Conservation (phyloP, 176 grass and related monocot species). For the Carex parvula region DNA sequence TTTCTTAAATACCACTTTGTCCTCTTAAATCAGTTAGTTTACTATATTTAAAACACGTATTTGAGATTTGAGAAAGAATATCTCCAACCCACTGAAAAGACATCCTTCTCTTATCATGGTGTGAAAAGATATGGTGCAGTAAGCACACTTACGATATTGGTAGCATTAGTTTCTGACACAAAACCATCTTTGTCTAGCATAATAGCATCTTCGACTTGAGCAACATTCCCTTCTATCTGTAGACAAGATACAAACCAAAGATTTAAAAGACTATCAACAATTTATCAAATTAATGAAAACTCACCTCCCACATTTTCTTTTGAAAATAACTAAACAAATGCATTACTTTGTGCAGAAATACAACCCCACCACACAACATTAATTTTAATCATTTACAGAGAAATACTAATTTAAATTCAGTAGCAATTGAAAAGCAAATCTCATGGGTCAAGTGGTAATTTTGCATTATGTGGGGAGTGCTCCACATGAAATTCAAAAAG, state of each 20-base stretch:
- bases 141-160: constrained; percentile 72
- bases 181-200: constrained; percentile 99
- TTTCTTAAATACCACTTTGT: not conserved
- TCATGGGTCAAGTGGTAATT: not conserved
- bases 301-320: not conserved
- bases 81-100: not conserved
- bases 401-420: constrained; percentile 27
- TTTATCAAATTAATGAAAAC: not conserved
- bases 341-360: not conserved
- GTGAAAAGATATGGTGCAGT: not conserved
- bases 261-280: constrained; percentile 15
- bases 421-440: constrained; percentile 16
- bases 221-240: constrained; percentile 95
- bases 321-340: not conserved
- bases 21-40: not conserved
- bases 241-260: constrained; percentile 20
- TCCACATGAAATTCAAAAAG: constrained; percentile 1
- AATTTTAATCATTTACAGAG: not conserved
- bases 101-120: not conserved
- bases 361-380: not conserved
- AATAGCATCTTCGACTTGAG: constrained; percentile 75
- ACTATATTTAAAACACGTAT: not conserved
- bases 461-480: not conserved
- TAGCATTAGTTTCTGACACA: constrained; percentile 99
- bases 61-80: not conserved